Conservation (phyloP, 1,139 yeast species). For the Lodderomyces orthopsilosis region DNA sequence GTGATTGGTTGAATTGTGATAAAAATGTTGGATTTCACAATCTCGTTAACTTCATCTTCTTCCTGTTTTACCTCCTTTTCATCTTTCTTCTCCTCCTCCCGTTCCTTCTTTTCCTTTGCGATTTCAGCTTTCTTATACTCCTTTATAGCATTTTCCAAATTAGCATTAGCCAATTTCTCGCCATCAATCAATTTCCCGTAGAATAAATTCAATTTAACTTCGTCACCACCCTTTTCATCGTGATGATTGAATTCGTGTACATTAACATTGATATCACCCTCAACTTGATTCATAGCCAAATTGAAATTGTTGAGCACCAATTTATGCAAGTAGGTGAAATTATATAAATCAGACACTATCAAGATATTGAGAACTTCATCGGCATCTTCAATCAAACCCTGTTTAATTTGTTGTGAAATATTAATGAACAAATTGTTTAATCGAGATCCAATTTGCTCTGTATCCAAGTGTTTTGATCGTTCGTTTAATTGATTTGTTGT, state of each 20-base stretch:
- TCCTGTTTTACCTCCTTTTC: conserved; percentile 20
- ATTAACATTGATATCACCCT: conserved; percentile 72
- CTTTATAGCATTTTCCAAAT: conserved; percentile 70
- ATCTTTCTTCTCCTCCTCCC: conserved; percentile 17
- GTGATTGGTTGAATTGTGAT: conserved; percentile 71
- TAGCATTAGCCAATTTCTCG: conserved; percentile 85
- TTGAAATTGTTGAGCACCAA: conserved; percentile 69
- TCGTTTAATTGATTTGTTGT: conserved; percentile 45
- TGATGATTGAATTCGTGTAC: conserved; percentile 46
- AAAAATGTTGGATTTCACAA: conserved; percentile 63
- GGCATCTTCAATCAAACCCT: conserved; percentile 73
- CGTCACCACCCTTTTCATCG: conserved; percentile 10
- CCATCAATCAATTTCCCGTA: conserved; percentile 80
- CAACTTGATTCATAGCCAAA: conserved; percentile 87
- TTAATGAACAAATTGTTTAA: conserved; percentile 37
- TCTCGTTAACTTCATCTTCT: conserved; percentile 22
- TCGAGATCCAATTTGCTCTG: conserved; percentile 30
- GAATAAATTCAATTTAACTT: conserved; percentile 62
- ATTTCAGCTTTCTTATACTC: conserved; percentile 26
- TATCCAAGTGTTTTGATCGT: conserved; percentile 35
- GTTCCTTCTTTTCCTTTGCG: conserved; percentile 22
- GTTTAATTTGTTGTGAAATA: conserved; percentile 42
- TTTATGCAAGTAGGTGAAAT: conserved; percentile 63
- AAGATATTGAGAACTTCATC: conserved; percentile 45
- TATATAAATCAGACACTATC: conserved; percentile 76